A percentile compares a stretch with the other conserved stretches of the same genome.
Evolutionary conservation across 306 rosid genomes (phyloP).

Genomic region (Dalbergia cultrata): DNA sequence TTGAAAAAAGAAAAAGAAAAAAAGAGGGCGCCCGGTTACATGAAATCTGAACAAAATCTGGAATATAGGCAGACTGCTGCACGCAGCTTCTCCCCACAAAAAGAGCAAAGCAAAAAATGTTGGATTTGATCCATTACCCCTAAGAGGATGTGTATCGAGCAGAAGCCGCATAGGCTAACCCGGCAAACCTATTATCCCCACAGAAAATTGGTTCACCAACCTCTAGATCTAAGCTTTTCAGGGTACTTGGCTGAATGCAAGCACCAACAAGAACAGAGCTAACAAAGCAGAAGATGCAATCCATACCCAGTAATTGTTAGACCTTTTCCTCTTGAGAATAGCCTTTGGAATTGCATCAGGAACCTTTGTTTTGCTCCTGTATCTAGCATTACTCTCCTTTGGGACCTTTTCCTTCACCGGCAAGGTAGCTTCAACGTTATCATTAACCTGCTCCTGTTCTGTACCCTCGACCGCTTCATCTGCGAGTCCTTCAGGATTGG

Average conservation of each 20-base stretch:
- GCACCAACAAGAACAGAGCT: constrained; percentile 47
- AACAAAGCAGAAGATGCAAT: constrained; percentile 59
- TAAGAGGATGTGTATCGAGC: no score
- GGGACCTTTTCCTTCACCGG: constrained; percentile 50
- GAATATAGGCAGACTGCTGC: constrained; percentile 45
- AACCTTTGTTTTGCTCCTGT: constrained; percentile 61
- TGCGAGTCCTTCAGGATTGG: constrained; percentile 56
- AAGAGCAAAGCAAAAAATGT: constrained; percentile 42
- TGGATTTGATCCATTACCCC: constrained; percentile 58
- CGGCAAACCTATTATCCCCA: background rate
- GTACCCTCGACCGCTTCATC: constrained; percentile 52
- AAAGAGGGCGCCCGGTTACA: constrained; percentile 2
- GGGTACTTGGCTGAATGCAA: constrained; percentile 57
- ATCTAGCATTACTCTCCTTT: constrained; percentile 58
- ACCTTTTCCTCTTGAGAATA: constrained; percentile 73
- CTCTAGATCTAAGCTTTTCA: constrained; percentile 48
- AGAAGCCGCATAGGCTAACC: no score
- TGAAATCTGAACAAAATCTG: constrained; percentile 53
- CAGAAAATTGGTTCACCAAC: constrained; percentile 44
- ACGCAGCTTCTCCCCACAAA: constrained; percentile 42
- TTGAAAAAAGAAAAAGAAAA: background rate
- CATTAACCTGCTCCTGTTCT: constrained; percentile 60
- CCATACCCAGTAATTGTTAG: constrained; percentile 75
- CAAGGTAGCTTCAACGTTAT: constrained; percentile 44
- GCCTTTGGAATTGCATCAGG: constrained; percentile 69